Conservation (phyloP, 2,329 filamentous ascomycete species). For the Verticillium zaregamsianum region DNA sequence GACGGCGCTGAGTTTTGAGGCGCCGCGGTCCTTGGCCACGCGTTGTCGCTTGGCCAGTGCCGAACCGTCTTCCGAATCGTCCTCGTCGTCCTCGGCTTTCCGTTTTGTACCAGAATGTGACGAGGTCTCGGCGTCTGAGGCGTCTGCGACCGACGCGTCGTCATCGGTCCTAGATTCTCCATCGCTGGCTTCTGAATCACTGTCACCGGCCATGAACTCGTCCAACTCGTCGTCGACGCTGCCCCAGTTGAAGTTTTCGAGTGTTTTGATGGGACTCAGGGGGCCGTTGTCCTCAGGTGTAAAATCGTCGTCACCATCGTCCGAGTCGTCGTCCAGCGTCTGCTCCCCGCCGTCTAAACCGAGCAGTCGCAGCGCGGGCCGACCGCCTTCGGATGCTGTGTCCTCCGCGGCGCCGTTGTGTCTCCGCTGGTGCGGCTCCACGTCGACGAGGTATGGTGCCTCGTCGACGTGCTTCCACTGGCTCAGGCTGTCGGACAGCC, state of each 20-base stretch:
- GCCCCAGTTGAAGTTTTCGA: slow-evolving; percentile 58
- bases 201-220: slow-evolving; percentile 63
- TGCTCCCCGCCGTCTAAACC: not conserved
- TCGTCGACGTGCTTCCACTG: slow-evolving; percentile 82
- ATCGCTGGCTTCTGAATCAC: slow-evolving; percentile 36
- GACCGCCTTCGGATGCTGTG: slow-evolving; percentile 15
- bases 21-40: slow-evolving; percentile 38
- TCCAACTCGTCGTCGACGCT: slow-evolving; percentile 67
- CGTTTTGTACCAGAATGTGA: slow-evolving; percentile 8
- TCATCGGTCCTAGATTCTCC: slow-evolving; percentile 16
- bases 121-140: not conserved
- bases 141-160: slow-evolving; percentile 15
- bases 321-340: slow-evolving; percentile 23
- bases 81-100: slow-evolving; percentile 16
- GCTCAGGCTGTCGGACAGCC: slow-evolving; percentile 80
- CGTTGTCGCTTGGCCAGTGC: slow-evolving; percentile 48
- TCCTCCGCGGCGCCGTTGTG: slow-evolving; percentile 26
- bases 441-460: slow-evolving; percentile 69
- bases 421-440: slow-evolving; percentile 63
- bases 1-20: slow-evolving; percentile 42
- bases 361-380: slow-evolving; percentile 20
- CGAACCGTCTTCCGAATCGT: slow-evolving; percentile 16
- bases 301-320: slow-evolving; percentile 41
- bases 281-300: slow-evolving; percentile 46
- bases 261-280: slow-evolving; percentile 47